Evolutionary conservation across 1,284 basidiomycete species (phyloP).

Genomic region (Fomitopsis palustris): DNA sequence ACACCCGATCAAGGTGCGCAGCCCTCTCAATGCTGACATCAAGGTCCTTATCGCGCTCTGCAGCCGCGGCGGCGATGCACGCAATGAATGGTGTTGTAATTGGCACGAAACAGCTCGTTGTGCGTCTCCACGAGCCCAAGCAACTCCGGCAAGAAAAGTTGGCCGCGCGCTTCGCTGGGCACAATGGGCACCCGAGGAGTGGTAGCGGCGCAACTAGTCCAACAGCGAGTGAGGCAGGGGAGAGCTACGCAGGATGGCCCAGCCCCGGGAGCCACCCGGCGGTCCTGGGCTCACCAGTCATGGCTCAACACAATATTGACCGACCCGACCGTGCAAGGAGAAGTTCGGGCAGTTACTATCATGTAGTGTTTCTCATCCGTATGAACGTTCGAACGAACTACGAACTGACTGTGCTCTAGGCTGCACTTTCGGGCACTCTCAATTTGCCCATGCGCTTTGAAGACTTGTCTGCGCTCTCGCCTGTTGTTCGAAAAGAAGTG

Average conservation of each 20-base stretch:
- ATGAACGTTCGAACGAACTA: neutral
- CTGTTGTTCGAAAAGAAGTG: conserved; percentile 81
- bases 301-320: conserved; percentile 40
- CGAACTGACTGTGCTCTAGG: conserved; percentile 37
- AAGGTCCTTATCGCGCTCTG: neutral
- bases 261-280: conserved; percentile 60
- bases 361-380: conserved; percentile 39
- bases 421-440: conserved; percentile 72
- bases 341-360: conserved; percentile 81
- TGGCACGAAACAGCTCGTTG: conserved; percentile 76
- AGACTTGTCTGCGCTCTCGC: conserved; percentile 73
- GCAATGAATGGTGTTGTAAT: conserved; percentile 76
- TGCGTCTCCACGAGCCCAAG: conserved; percentile 88
- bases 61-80: conserved; percentile 70
- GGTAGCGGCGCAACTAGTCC: conserved; percentile 80
- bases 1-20: conserved; percentile 75
- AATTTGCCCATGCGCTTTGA: conserved; percentile 80
- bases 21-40: neutral
- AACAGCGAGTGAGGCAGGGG: conserved; percentile 74
- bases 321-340: conserved; percentile 63
- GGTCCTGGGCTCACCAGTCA: conserved; percentile 53
- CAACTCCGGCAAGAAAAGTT: conserved; percentile 85
- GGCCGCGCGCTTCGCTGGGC: conserved; percentile 69
- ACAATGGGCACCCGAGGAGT: conserved; percentile 72
- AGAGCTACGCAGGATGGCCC: conserved; percentile 65